Conservation (phyloP, 441 rosid genomes). For the Dalechampia spathulata region DNA sequence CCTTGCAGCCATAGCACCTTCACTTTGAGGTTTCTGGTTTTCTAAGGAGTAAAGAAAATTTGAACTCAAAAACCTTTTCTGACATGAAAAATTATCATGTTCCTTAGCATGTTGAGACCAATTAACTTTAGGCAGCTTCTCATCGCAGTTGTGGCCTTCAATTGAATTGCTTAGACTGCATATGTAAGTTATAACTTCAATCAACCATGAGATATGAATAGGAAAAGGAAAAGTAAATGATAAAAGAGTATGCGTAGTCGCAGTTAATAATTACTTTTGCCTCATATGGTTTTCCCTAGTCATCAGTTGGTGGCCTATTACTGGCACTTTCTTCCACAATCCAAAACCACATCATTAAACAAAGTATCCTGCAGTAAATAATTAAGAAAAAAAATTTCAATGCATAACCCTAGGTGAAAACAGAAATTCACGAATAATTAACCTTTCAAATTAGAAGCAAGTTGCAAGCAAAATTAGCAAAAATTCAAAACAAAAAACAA, state of each 20-base stretch:
- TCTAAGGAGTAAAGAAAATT: slow-evolving; percentile 62
- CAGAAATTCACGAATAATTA: background rate
- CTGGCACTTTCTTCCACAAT: background rate
- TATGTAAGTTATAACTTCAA: slow-evolving; percentile 14
- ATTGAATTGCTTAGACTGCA: slow-evolving; percentile 34
- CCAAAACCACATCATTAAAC: slow-evolving; percentile 2
- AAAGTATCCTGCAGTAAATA: slow-evolving; percentile 7
- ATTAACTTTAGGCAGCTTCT: slow-evolving; percentile 53
- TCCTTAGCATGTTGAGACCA: slow-evolving; percentile 60
- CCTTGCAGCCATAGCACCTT: slow-evolving; percentile 46
- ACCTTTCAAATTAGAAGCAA: background rate
- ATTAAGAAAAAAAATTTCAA: background rate
- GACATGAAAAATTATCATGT: slow-evolving; percentile 29
- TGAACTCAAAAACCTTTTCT: slow-evolving; percentile 44
- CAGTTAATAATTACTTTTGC: slow-evolving; percentile 21
- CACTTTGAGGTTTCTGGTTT: slow-evolving; percentile 45
- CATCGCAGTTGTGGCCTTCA: slow-evolving; percentile 32
- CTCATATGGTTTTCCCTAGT: slow-evolving; percentile 27
- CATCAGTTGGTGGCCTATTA: slow-evolving; percentile 21
- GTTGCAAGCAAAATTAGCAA: background rate
- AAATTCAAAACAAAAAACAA: background rate
- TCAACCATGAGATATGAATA: slow-evolving; percentile 10
- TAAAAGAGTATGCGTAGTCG: background rate
- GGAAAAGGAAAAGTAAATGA: background rate
- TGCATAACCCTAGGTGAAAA: background rate